Evolutionary conservation across 192 early-diverging fungal species (phyloP).

Genomic region (Coemansia sp.): DNA sequence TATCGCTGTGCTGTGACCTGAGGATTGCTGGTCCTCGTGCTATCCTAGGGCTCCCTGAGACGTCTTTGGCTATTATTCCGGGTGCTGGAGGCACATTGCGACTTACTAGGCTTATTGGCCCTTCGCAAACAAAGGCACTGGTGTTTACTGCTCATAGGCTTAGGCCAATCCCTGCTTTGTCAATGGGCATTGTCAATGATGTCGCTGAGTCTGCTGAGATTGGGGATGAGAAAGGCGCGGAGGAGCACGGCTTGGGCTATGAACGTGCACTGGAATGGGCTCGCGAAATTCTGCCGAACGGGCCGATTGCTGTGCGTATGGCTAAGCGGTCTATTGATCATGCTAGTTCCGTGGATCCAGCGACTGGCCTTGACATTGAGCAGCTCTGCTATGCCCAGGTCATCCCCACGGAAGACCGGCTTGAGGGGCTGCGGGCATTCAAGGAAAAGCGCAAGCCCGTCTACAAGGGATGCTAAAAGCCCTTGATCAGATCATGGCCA

Average conservation of each 20-base stretch:
- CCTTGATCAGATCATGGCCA: too few species aligned
- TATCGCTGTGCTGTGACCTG: constrained; percentile 87
- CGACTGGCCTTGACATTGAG: constrained; percentile 86
- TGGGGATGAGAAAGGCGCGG: constrained; percentile 20
- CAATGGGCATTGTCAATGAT: constrained; percentile 76
- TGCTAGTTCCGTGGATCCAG: constrained; percentile 76
- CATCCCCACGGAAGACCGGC: constrained; percentile 89
- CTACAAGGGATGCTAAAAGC: constrained; percentile 68
- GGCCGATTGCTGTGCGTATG: constrained; percentile 85
- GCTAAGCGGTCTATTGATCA: constrained; percentile 88
- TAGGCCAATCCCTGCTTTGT: constrained; percentile 61
- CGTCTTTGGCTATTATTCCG: constrained; percentile 91
- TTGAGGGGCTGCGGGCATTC: constrained; percentile 80
- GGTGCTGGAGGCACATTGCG: constrained; percentile 96
- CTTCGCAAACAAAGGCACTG: constrained; percentile 86
- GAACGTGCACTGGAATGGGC: constrained; percentile 79
- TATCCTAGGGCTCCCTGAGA: constrained; percentile 88
- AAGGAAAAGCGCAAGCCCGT: constrained; percentile 80
- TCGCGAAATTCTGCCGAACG: constrained; percentile 70
- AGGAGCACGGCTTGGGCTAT: constrained; percentile 41
- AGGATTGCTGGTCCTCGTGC: constrained; percentile 78
- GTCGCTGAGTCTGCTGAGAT: constrained; percentile 20
- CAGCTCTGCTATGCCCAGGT: constrained; percentile 93
- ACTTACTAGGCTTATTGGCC: constrained; percentile 81
- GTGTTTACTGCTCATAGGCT: constrained; percentile 83